phyloP scores from a whole-genome alignment of 75 land plant species.

The Picea glauca region DNA sequence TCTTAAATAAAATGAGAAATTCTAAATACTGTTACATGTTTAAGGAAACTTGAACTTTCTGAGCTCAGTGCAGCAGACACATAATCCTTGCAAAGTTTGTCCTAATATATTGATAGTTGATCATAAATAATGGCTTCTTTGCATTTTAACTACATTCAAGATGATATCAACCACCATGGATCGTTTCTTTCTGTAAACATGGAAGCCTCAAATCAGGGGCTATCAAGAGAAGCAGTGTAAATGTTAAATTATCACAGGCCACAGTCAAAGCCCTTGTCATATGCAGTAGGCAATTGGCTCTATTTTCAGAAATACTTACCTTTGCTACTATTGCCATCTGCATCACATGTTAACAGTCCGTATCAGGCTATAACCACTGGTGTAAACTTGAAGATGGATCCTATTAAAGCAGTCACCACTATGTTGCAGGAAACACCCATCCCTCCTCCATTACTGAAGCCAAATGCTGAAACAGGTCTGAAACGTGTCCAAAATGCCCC shows the following conservation, averaged over 20 bases:
- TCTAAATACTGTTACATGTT: not conserved
- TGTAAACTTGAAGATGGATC: not conserved
- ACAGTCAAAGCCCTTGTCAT: not conserved
- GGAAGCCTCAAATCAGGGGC: not conserved
- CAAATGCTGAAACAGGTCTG: no score
- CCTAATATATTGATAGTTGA: not conserved
- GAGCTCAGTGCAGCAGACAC: not conserved
- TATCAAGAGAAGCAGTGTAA: not conserved
- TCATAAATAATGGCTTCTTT: not conserved
- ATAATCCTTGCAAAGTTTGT: not conserved
- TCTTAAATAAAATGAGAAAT: not conserved
- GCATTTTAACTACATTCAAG: not conserved
- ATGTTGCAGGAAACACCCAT: not conserved
- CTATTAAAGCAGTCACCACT: not conserved
- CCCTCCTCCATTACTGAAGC: not conserved
- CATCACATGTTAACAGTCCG: not conserved
- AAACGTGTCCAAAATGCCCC: no score
- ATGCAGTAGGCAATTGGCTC: not conserved
- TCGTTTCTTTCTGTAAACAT: not conserved
- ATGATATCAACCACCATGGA: not conserved
- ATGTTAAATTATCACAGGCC: not conserved
- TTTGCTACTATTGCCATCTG: not conserved
- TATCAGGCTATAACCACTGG: not conserved
- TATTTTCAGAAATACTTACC: not conserved
- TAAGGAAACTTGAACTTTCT: conserved; percentile 4